Conservation (phyloP, 2,329 filamentous ascomycete genomes). For the Grosmannia huntii region DNA sequence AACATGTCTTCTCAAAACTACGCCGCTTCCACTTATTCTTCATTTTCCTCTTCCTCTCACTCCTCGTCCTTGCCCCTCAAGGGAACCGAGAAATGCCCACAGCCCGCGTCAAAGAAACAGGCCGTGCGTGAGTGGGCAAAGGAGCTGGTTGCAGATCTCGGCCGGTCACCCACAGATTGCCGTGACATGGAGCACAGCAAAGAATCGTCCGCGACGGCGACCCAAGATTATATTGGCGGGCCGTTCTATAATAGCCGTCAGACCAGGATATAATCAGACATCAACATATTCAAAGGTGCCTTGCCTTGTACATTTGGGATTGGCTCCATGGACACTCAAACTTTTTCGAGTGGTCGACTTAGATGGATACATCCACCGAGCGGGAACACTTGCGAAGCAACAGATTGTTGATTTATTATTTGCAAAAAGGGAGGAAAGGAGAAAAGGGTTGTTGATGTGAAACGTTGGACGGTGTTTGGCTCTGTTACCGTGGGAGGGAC, state of each 20-base stretch:
- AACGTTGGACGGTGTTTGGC: too few species aligned
- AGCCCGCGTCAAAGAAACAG: neutral
- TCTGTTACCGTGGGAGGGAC: too few species aligned
- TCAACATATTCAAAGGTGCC: neutral
- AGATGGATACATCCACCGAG: too few species aligned
- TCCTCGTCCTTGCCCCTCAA: neutral
- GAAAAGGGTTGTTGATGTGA: too few species aligned
- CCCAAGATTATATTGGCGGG: neutral
- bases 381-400: too few species aligned
- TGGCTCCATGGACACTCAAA: too few species aligned
- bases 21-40: constrained; percentile 19
- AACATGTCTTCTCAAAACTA: constrained; percentile 13
- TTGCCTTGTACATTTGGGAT: neutral
- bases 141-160: constrained; percentile 10
- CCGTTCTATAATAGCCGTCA: constrained; percentile 1
- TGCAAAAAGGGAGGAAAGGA: too few species aligned
- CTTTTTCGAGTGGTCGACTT: too few species aligned
- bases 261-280: neutral
- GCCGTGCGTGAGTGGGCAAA: constrained; percentile 8
- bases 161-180: constrained; percentile 8
- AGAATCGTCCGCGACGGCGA: neutral
- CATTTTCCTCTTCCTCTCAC: constrained; percentile 10
- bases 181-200: constrained; percentile 6
- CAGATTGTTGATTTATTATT: too few species aligned
- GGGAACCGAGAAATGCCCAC: constrained; percentile 5